Conservation (phyloP, 371 early-diverging fungal species). For the Mortierella sp. region DNA sequence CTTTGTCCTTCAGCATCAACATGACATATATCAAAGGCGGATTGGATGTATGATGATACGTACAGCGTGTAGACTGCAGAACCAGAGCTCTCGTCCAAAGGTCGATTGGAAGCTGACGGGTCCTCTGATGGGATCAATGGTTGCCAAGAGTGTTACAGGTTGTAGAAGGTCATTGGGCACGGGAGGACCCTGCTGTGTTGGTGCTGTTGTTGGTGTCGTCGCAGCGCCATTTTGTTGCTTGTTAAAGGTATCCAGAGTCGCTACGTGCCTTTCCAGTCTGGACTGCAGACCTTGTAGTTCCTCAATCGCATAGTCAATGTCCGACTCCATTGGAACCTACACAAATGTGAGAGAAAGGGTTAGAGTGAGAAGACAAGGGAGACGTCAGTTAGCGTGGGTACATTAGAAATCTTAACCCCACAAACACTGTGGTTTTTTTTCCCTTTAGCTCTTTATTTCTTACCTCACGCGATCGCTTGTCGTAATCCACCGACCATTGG, state of each 20-base stretch:
- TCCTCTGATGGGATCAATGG: conserved; percentile 59
- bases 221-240: neutral
- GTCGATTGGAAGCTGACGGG: conserved; percentile 59
- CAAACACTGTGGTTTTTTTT: neutral
- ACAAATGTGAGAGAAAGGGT: neutral
- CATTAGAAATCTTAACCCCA: neutral
- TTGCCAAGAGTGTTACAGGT: conserved; percentile 48
- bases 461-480: conserved; percentile 62
- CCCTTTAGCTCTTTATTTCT: neutral
- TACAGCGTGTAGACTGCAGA: conserved; percentile 70
- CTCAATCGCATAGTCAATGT: conserved; percentile 58
- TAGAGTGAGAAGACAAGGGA: neutral
- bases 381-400: neutral
- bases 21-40: neutral
- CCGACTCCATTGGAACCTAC: conserved; percentile 57
- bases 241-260: neutral
- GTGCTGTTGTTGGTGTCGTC: neutral
- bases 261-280: conserved; percentile 17
- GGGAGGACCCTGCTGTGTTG: neutral
- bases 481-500: conserved; percentile 61
- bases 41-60: conserved; percentile 3
- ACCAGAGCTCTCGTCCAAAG: conserved; percentile 77
- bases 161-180: conserved; percentile 30
- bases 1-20: neutral
- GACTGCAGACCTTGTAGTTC: conserved; percentile 37